Evolutionary conservation across 2,329 filamentous ascomycete genomes (phyloP), one percentile per base, ranked within the genome.

Genomic region (Chaetomiaceae sp.): DNA sequence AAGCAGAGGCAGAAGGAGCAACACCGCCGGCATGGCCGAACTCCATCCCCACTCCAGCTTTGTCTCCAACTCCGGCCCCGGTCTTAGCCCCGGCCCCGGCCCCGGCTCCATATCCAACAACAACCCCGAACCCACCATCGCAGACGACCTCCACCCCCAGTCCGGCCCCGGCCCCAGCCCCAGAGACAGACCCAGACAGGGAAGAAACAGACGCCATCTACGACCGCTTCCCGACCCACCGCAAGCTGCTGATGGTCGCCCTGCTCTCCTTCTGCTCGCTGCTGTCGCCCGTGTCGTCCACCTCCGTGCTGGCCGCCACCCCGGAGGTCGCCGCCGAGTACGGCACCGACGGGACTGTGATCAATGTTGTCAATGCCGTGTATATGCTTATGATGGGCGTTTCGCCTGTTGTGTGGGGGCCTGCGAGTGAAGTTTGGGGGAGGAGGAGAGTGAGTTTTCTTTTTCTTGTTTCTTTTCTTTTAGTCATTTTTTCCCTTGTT

Each of bases 261-360:
- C 76, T 90, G 5, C 69, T 91, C 46, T 84, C 86, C 0, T 87
- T 85, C 63, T 89, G 86, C 68, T 82, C 84, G 21, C 89, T 92
- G 56, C 72, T 92, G 39, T 83, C 87, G 1, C 88, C 88, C 1
- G 78, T 86, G 25, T 81, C 78, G 2, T 82, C 77, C 5, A 87
- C 84, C 0, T 79, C 80, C 1, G 79, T 87, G 34, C 65, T 87
- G 27, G 73, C 83, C 1, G 84, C 82, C 12, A 73, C 84, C 9
- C 83, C 83, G 2, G 82, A 87, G 63, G 79, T 87, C 5, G 82
- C 81, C 4, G 66, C 63, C 7, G 80, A 77, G 4, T 86, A 74
- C 60, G 54, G 72, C 34, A 84, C 79, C 4, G 81, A 75, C 6
- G 82, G 79, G 4, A 75, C 76, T 4, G 73, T 86, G 44, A 81